Conservation (phyloP, 768 basidiomycete genomes). For the Boletus rubropictus region DNA sequence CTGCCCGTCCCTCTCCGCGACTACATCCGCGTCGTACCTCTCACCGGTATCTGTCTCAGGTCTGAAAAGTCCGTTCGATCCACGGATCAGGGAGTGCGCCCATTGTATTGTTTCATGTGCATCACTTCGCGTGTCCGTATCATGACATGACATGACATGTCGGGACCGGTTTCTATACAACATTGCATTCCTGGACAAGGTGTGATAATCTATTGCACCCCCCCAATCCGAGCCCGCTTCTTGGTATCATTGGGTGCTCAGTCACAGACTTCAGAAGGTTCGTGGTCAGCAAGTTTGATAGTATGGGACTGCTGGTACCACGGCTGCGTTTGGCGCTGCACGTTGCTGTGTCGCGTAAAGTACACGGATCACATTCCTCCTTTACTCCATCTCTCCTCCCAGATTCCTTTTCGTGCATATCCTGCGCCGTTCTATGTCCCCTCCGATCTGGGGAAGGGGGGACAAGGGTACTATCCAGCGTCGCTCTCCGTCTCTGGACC, state of each 20-base stretch:
- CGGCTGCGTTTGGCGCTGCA: too few relatives aligned
- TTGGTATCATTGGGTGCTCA: background rate
- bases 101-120: constrained; percentile 3
- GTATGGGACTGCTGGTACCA: background rate
- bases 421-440: background rate
- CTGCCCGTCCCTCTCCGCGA: constrained; percentile 1
- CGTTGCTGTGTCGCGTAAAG: background rate
- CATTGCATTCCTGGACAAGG: background rate
- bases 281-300: background rate
- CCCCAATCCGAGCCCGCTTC: background rate
- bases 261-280: too few relatives aligned
- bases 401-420: background rate
- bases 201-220: too few relatives aligned
- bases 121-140: background rate
- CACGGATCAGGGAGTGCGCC: constrained; percentile 3
- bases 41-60: constrained; percentile 7
- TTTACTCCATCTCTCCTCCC: background rate
- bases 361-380: background rate
- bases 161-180: background rate
- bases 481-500: background rate
- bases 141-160: background rate
- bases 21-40: background rate
- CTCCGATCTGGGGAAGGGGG: background rate
- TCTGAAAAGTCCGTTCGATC: background rate
- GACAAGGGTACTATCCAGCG: too few relatives aligned